These are phyloP conservation scores for Physcomitrellopsis africana DNA, from an alignment of 225 moss, liverwort and hornwort genomes.

Conservation along the genomic window DNA sequence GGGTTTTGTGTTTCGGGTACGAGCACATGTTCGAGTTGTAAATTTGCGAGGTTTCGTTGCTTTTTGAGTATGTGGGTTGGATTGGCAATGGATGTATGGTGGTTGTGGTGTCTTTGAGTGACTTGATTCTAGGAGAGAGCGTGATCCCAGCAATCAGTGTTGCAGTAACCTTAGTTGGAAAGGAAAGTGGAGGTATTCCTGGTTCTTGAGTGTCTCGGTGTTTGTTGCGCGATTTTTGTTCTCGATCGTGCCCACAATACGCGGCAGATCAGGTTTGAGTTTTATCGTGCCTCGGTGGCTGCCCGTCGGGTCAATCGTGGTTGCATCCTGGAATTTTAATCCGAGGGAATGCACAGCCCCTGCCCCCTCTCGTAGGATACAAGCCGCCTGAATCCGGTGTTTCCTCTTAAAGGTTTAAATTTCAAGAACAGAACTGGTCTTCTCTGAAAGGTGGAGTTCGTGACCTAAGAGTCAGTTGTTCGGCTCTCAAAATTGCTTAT, in stretches of 20 bases:
- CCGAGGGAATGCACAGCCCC: not conserved
- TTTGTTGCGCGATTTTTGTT: not conserved
- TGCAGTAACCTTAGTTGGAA: not conserved
- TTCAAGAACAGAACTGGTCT: not conserved
- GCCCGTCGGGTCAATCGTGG: not conserved
- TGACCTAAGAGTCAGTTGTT: not conserved
- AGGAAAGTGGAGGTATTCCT: not conserved
- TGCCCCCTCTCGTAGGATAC: not conserved
- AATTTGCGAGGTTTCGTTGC: not conserved
- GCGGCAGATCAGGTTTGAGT: not conserved
- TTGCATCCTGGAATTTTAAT: not conserved
- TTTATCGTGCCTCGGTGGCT: not conserved
- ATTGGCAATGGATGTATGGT: not conserved
- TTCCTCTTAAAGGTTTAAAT: not conserved
- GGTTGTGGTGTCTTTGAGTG: not conserved
- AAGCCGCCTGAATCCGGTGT: not conserved
- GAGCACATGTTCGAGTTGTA: not conserved
- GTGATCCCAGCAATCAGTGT: too few relatives aligned
- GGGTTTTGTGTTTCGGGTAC: too few relatives aligned
- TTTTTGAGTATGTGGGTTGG: constrained; percentile 5
- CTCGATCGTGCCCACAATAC: not conserved
- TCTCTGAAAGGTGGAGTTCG: not conserved
- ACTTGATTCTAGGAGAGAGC: not conserved
- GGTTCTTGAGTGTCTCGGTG: not conserved
- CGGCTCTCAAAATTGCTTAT: not conserved